Base-by-base conservation (phyloP, 2,329 filamentous ascomycete genomes). In the Pseudogymnoascus sp. region DNA sequence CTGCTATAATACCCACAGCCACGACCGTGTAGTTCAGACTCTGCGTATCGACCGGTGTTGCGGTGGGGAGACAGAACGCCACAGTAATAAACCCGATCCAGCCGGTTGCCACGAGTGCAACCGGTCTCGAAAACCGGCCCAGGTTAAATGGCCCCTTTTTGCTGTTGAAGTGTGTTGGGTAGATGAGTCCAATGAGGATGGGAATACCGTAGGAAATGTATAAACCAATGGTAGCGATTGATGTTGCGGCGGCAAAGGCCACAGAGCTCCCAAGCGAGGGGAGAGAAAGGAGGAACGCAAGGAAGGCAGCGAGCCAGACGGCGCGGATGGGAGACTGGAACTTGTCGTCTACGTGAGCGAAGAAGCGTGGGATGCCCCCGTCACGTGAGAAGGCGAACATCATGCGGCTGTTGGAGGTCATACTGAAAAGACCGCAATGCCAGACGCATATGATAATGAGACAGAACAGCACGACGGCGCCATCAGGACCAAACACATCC, bases 1-100 rank as follows among this genome's bases (percentile, higher is more conserved):
- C 67, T 0, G 75, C 76, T 54, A 85, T 80, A 63, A 85, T 84
- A 0, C 82, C 83, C 3, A 86, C 83, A 0, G 83, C 83, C 0
- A 85, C 83, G 0, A 81, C 79, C 0, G 83, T 84, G 68, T 86
- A 86, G 67, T 86, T 86, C 21, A 86, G 71, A 3, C 82, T 83
- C 73, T 85, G 77, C n/a, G 74, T 75, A 0, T 78, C 79, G 1
- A 85, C 82, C 0, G 83, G 83, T 69, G 84, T 85, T 8, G 77
- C 68, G 0, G 80, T 80, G 0, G 83, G 83, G 36, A 85, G 73
- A 66, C 83, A 85, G 71, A 85, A 86, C 5, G 84, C 77, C 12
- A 86, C 77, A 0, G 80, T 80, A 61, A 85, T 84, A 65, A 80
- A 83, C 2, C 64, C 69, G 60, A 85, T 83, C 81, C 82, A 86